Percentiles rank a stretch among this genome's conserved stretches.
These are phyloP conservation scores for Glycyrrhiza uralensis DNA, from an alignment of 306 rosid species.

Conservation along the genomic window DNA sequence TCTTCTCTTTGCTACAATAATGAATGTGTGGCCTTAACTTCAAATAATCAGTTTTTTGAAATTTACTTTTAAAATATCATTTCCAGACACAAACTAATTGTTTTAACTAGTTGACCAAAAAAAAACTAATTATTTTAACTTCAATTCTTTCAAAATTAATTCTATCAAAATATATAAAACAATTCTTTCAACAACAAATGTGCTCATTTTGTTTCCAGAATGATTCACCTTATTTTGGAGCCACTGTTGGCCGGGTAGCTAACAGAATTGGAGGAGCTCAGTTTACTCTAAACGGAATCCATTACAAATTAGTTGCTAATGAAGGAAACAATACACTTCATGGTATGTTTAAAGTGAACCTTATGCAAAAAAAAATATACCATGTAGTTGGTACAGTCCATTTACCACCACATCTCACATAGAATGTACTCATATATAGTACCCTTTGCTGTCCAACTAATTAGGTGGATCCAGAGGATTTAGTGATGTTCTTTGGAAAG, in stretches of 20 bases:
- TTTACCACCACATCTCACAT: not conserved
- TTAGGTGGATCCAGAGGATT: slow-evolving; percentile 78
- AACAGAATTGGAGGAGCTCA: slow-evolving; percentile 84
- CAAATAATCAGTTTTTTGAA: too few species aligned
- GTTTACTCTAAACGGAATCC: slow-evolving; percentile 58
- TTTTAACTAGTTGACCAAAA: too few species aligned
- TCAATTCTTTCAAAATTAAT: not conserved
- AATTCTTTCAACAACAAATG: not conserved
- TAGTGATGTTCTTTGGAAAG: slow-evolving; percentile 76
- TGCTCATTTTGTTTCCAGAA: slow-evolving; percentile 42
- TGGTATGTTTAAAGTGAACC: slow-evolving; percentile 39
- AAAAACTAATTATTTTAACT: too few species aligned
- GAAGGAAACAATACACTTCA: slow-evolving; percentile 74
- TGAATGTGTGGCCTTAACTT: too few species aligned
- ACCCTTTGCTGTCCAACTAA: not conserved
- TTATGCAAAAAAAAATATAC: not conserved
- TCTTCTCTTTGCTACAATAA: too few species aligned
- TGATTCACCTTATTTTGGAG: slow-evolving; percentile 61
- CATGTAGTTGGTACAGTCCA: not conserved
- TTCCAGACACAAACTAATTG: too few species aligned
- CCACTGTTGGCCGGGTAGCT: slow-evolving; percentile 80
- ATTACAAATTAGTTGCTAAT: slow-evolving; percentile 66
- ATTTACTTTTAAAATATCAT: too few species aligned
- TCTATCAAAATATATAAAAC: not conserved
- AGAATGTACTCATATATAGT: not conserved